phyloP scores from a whole-genome alignment of 352 stramenopile species.

The Globisporangium cystogenes region DNA sequence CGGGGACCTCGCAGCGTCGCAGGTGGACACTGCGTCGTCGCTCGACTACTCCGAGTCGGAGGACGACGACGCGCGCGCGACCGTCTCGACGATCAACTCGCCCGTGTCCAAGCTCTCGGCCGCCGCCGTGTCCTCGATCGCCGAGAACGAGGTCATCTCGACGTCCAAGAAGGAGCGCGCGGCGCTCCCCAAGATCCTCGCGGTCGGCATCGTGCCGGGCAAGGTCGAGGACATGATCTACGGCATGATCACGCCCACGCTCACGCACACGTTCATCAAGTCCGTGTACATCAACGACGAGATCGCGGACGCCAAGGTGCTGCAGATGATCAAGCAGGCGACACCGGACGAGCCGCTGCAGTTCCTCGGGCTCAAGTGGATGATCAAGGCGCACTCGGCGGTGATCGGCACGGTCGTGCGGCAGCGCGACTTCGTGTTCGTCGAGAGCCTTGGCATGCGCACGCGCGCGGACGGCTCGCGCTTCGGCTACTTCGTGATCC shows the following conservation, averaged over 20 bases:
- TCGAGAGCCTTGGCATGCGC: slow-evolving; percentile 42
- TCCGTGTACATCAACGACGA: slow-evolving; percentile 29
- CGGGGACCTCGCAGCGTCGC: not conserved
- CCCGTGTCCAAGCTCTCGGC: not conserved
- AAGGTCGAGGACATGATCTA: slow-evolving; percentile 55
- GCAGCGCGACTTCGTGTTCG: slow-evolving; percentile 45
- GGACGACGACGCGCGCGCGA: too few relatives aligned
- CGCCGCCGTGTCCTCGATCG: not conserved
- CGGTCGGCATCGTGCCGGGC: slow-evolving; percentile 29
- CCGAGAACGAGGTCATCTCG: not conserved
- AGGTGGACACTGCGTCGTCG: too few relatives aligned
- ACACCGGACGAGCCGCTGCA: slow-evolving; percentile 35
- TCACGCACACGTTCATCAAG: slow-evolving; percentile 23
- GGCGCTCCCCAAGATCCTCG: slow-evolving; percentile 25
- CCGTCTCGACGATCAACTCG: not conserved
- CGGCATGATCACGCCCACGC: slow-evolving; percentile 28
- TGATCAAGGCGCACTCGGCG: slow-evolving; percentile 8
- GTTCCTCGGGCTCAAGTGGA: slow-evolving; percentile 47
- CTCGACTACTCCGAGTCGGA: not conserved
- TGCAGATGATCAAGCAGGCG: slow-evolving; percentile 25
- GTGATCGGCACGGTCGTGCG: slow-evolving; percentile 21
- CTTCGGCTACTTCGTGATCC: slow-evolving; percentile 54
- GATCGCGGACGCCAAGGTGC: slow-evolving; percentile 30
- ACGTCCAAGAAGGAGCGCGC: not conserved
- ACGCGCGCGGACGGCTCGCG: slow-evolving; percentile 26